phyloP scores from a whole-genome alignment of 805 yeast species.

The Lipomyces yamanashiensis region DNA sequence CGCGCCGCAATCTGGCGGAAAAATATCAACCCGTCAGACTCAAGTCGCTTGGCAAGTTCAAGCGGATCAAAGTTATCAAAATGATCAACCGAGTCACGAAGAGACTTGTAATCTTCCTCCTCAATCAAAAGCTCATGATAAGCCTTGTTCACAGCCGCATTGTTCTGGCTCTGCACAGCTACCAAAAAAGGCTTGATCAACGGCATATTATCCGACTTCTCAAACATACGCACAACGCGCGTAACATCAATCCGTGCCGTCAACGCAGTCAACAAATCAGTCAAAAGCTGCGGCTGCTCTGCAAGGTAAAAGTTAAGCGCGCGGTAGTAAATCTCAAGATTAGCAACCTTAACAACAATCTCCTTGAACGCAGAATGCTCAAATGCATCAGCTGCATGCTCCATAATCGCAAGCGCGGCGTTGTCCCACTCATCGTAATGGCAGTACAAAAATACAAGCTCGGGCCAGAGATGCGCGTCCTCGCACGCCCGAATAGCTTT shows the following conservation, averaged over 20 bases:
- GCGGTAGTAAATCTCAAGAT: constrained; percentile 94
- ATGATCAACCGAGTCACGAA: constrained; percentile 83
- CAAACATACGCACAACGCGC: constrained; percentile 87
- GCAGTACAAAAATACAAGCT: constrained; percentile 91
- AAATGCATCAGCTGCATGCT: constrained; percentile 87
- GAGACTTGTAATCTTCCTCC: constrained; percentile 92
- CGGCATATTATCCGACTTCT: constrained; percentile 94
- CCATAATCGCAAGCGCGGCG: constrained; percentile 96
- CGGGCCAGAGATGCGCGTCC: constrained; percentile 93
- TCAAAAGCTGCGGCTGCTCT: constrained; percentile 88
- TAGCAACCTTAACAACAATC: constrained; percentile 89
- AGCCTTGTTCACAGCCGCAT: constrained; percentile 89
- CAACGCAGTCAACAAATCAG: constrained; percentile 81
- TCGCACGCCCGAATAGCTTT: constrained; percentile 94
- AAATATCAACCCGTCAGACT: constrained; percentile 85
- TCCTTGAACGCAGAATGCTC: constrained; percentile 95
- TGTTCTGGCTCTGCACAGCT: constrained; percentile 87
- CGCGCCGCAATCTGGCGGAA: constrained; percentile 97
- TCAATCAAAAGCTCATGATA: constrained; percentile 94
- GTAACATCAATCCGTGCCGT: constrained; percentile 91
- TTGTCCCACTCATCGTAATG: constrained; percentile 99
- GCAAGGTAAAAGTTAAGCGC: constrained; percentile 93
- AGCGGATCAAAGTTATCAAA: constrained; percentile 90
- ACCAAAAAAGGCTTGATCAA: constrained; percentile 93
- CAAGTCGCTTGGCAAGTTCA: constrained; percentile 90